phyloP scores from a whole-genome alignment of 73 alveolate species.

The Paramecium caudatum region DNA sequence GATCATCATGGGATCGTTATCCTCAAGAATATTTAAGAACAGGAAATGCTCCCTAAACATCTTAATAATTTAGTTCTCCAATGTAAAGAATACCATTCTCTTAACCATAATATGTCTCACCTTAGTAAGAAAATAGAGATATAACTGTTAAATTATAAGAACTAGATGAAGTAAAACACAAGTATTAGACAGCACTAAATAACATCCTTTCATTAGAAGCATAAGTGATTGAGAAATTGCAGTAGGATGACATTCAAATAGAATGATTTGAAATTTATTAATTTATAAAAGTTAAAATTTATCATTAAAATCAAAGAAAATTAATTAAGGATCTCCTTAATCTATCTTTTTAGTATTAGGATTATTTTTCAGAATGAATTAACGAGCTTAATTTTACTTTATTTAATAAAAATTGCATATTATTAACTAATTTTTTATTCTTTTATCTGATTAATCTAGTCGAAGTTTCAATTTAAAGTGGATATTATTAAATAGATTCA shows the following conservation, averaged over 20 bases:
- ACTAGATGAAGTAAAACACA: constrained; percentile 54
- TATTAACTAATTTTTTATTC: too few species aligned
- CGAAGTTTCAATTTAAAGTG: too few species aligned
- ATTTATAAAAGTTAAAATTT: too few species aligned
- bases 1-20: not conserved
- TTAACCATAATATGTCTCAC: not conserved
- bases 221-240: constrained; percentile 40
- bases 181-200: constrained; percentile 42
- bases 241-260: constrained; percentile 42
- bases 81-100: constrained; percentile 29
- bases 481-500: too few species aligned
- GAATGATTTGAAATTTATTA: constrained; percentile 35
- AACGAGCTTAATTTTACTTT: too few species aligned
- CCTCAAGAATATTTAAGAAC: constrained; percentile 16
- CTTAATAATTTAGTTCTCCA: not conserved
- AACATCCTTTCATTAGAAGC: constrained; percentile 46
- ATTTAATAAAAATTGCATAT: too few species aligned
- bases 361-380: too few species aligned
- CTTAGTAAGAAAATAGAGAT: constrained; percentile 45
- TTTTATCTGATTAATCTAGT: too few species aligned
- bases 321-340: too few species aligned
- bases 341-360: too few species aligned
- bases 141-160: constrained; percentile 56
- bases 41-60: not conserved
- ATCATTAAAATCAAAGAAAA: too few species aligned